Percentiles rank a stretch among this genome's conserved stretches.
phyloP scores from a whole-genome alignment of 192 early-diverging fungal genomes.

The Coemansia sp. region DNA sequence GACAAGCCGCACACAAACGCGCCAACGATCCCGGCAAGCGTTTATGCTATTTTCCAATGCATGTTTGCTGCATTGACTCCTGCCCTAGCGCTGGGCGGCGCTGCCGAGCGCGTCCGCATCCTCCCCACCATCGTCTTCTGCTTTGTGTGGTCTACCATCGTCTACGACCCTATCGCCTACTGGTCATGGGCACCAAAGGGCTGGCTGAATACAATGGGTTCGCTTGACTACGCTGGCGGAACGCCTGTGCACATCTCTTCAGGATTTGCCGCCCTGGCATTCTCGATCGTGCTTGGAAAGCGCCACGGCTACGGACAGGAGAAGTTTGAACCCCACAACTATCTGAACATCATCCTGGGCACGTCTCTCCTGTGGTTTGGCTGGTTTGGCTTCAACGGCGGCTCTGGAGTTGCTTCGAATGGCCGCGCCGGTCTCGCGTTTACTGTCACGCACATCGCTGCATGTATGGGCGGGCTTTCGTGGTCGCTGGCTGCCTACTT shows the following conservation, averaged over 20 bases:
- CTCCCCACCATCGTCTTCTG: constrained; percentile 86
- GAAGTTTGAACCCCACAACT: constrained; percentile 81
- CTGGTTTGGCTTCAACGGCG: constrained; percentile 97
- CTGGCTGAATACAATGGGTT: constrained; percentile 80
- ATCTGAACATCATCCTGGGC: constrained; percentile 89
- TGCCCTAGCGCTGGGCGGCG: constrained; percentile 86
- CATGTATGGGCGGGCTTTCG: constrained; percentile 74
- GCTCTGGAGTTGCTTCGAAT: constrained; percentile 76
- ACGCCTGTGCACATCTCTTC: constrained; percentile 93
- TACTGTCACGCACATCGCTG: constrained; percentile 82
- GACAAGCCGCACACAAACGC: constrained; percentile 55
- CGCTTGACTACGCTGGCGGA: constrained; percentile 93
- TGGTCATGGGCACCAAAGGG: constrained; percentile 90
- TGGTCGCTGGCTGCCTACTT: constrained; percentile 83
- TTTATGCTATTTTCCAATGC: constrained; percentile 84
- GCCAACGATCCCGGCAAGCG: constrained; percentile 68
- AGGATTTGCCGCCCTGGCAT: constrained; percentile 87
- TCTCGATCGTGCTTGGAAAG: constrained; percentile 80
- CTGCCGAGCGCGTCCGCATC: constrained; percentile 85
- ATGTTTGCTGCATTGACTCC: constrained; percentile 93
- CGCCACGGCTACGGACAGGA: constrained; percentile 72
- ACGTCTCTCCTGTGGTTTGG: constrained; percentile 91
- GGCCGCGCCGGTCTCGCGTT: constrained; percentile 84
- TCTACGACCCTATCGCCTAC: constrained; percentile 93
- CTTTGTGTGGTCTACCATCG: constrained; percentile 90